These are phyloP conservation scores for Teratosphaeria pseudoeucalypti DNA, from an alignment of 2,329 filamentous ascomycete species.

Conservation along the genomic window DNA sequence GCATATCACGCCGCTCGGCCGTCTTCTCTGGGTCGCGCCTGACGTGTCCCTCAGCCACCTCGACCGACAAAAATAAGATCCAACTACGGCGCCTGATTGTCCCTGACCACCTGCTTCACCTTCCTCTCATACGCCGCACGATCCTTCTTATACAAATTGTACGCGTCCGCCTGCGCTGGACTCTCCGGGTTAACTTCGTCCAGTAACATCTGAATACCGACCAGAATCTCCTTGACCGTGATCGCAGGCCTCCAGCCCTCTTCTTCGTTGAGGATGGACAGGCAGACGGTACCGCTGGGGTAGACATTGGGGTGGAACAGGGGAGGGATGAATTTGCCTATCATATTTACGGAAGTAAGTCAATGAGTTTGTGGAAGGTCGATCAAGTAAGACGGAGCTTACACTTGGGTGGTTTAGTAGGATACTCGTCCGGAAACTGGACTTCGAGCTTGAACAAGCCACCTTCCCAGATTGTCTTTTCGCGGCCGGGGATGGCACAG, in stretches of 20 bases:
- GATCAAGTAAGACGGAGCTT: conserved; percentile 32
- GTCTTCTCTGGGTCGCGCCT: neutral
- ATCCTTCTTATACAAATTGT: conserved; percentile 93
- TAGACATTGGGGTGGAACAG: conserved; percentile 99
- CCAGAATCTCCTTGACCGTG: conserved; percentile 92
- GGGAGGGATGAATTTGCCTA: conserved; percentile 92
- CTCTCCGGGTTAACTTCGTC: conserved; percentile 96
- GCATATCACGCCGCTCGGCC: neutral
- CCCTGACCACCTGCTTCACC: conserved; percentile 73
- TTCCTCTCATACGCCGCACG: conserved; percentile 77
- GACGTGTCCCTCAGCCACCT: neutral
- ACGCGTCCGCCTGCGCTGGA: conserved; percentile 91
- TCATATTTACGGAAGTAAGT: neutral
- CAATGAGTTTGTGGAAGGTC: neutral
- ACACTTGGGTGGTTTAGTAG: conserved; percentile 98
- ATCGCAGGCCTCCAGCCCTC: conserved; percentile 98
- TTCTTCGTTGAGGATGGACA: conserved; percentile 96
- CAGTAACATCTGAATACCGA: conserved; percentile 90
- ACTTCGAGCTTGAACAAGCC: conserved; percentile 92
- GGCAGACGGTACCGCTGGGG: conserved; percentile 90
- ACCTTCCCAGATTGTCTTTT: conserved; percentile 97
- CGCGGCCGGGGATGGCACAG: conserved; percentile 89
- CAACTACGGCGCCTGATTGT: conserved; percentile 62
- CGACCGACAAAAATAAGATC: neutral
- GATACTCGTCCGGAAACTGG: conserved; percentile 92